phyloP scores from a whole-genome alignment of 179 eudicot genomes.

The Corrigiola litoralis region DNA sequence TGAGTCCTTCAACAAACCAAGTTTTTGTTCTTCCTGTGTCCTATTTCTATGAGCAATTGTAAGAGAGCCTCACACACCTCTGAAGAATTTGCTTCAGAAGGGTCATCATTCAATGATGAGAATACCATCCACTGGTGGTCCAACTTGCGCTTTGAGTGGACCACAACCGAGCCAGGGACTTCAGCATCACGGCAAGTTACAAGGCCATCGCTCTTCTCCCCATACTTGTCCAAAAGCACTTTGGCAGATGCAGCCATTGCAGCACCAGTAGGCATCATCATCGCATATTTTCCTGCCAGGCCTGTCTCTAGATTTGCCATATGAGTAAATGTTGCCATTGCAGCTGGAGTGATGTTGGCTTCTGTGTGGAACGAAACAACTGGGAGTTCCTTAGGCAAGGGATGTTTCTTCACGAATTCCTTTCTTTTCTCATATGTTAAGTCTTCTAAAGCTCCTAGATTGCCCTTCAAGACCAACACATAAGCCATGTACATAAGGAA shows the following conservation, averaged over 20 bases:
- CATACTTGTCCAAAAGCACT: conserved; percentile 70
- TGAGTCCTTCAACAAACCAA: conserved; percentile 37
- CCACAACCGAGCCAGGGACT: conserved; percentile 93
- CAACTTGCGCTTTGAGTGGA: conserved; percentile 64
- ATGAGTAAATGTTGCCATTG: conserved; percentile 71
- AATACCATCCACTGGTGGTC: conserved; percentile 99
- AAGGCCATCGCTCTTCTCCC: conserved; percentile 93
- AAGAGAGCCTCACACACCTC: conserved; percentile 91
- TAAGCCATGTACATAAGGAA: neutral
- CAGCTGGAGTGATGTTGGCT: conserved; percentile 79
- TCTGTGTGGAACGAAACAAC: conserved; percentile 86
- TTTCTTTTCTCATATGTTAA: conserved; percentile 74
- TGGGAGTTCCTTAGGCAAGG: conserved; percentile 74
- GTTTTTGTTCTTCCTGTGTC: conserved; percentile 42
- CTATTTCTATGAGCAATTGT: conserved; percentile 70
- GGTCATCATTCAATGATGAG: conserved; percentile 61
- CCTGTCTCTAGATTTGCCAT: conserved; percentile 84
- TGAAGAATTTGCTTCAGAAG: conserved; percentile 66
- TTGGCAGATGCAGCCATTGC: conserved; percentile 92
- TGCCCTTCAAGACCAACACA: conserved; percentile 52
- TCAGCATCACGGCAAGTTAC: conserved; percentile 94
- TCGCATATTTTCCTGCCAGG: conserved; percentile 45
- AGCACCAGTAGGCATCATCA: conserved; percentile 79
- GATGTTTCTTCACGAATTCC: conserved; percentile 62
- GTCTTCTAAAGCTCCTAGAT: conserved; percentile 89